Evolutionary conservation across 2,329 filamentous ascomycete genomes (phyloP), one percentile per base, ranked within the genome.

Genomic region (Trichothecium sympodiale): DNA sequence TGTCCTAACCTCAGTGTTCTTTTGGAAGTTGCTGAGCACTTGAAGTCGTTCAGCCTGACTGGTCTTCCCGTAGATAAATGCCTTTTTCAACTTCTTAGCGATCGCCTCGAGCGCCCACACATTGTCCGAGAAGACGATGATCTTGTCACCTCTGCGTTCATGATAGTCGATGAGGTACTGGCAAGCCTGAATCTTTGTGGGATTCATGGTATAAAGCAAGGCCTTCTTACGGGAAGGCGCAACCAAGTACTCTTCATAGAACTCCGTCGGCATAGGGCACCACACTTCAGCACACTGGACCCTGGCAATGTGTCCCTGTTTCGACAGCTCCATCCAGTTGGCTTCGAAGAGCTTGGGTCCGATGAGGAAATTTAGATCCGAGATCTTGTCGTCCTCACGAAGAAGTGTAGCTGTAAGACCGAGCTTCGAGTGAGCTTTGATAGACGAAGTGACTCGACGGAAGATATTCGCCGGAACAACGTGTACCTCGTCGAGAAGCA

Each of bases 181-280:
- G 49, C 84, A 91, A 2, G 87, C 86, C 57, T 94, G 88, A 55
- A 94, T 93, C 57, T 95, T 95, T 41, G 77, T 69, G 1, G 91
- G 91, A 50, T 98, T 98, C 88, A 98, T 96, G 45, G 93, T 93
- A 49, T 91, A 95, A 3, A 96, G 73, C 5, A 66, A 41, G 3
- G 57, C 58, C 48, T 63, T 61, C 46, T 64, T 62, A 7, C 64
- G 59, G 2, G 63, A 57, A 13, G 75, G 76, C 10, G 77, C 78
- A 42, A 76, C 74, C 40, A 96, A 73, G 60, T 96, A 98, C 55
- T 96, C 86, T 14, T 86, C 81, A 57, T 95, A 96, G 55, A 98
- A 98, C 48, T 98, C 91, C 0, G 88, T 91, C 0, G 91, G 94
- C 91, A 98, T 98, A 3, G 89, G 87, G 53, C 91, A 98, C 91